Evolutionary conservation across 306 rosid species (phyloP).

Genomic region (barrel medic (Medicago truncatula)): MtrunA17r5.0-ANR NC_053042.1:19974501-19975000

Average conservation of each 20-base stretch:
- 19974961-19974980: too few relatives aligned
- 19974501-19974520: conserved; percentile 79
- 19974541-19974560: conserved; percentile 71
- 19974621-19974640: neutral
- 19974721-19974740: neutral
- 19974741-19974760: too few relatives aligned
- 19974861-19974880: too few relatives aligned
- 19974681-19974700: neutral
- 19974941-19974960: too few relatives aligned
- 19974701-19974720: neutral
- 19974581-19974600: conserved; percentile 65
- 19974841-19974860: too few relatives aligned
- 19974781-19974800: too few relatives aligned
- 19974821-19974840: too few relatives aligned
- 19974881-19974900: neutral
- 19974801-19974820: too few relatives aligned
- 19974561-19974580: conserved; percentile 57
- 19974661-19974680: neutral
- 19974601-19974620: conserved; percentile 35
- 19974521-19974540: conserved; percentile 89
- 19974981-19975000: conserved; percentile 10
- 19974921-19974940: neutral
- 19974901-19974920: neutral
- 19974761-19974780: too few relatives aligned
- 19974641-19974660: too few relatives aligned